These are phyloP conservation scores for Pseudogymnoascus sp. DNA, from an alignment of 2,329 filamentous ascomycete species.

Conservation along the genomic window DNA sequence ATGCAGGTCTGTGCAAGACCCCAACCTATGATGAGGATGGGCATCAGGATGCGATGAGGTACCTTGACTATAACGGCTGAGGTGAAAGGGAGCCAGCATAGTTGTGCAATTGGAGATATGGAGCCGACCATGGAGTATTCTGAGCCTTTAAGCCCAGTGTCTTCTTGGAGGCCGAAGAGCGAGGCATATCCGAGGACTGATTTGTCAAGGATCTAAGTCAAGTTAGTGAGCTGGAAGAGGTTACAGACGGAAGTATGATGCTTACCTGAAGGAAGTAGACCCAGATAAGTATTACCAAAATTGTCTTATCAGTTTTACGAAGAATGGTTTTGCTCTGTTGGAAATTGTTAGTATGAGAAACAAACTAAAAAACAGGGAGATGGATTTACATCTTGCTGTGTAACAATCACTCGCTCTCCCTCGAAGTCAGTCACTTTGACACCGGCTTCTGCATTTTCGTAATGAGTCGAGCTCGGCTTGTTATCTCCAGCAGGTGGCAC, in stretches of 20 bases:
- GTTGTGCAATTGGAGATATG: conserved; percentile 51
- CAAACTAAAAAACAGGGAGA: background rate
- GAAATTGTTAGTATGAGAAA: background rate
- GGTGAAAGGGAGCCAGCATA: conserved; percentile 54
- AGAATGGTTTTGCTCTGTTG: conserved; percentile 2
- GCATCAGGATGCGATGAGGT: conserved; percentile 52
- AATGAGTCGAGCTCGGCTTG: background rate
- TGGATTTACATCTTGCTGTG: background rate
- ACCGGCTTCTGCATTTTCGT: background rate
- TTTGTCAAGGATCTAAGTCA: conserved; percentile 38
- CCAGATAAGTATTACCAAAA: conserved; percentile 34
- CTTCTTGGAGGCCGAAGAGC: conserved; percentile 50
- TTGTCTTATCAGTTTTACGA: conserved; percentile 8
- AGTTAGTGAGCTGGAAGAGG: conserved; percentile 7
- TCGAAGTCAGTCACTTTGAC: background rate
- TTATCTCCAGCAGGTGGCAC: background rate
- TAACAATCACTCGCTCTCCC: background rate
- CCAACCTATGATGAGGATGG: conserved; percentile 40
- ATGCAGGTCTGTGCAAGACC: conserved; percentile 40
- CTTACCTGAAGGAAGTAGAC: conserved; percentile 36
- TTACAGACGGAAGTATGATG: no score
- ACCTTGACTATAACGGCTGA: conserved; percentile 54
- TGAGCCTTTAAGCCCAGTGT: conserved; percentile 43
- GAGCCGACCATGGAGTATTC: conserved; percentile 49
- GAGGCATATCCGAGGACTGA: conserved; percentile 49